Percentiles rank a stretch among this genome's conserved stretches.
Conservation (phyloP, 495 filamentous ascomycete species). For the Penicillium bovifimosum region DNA sequence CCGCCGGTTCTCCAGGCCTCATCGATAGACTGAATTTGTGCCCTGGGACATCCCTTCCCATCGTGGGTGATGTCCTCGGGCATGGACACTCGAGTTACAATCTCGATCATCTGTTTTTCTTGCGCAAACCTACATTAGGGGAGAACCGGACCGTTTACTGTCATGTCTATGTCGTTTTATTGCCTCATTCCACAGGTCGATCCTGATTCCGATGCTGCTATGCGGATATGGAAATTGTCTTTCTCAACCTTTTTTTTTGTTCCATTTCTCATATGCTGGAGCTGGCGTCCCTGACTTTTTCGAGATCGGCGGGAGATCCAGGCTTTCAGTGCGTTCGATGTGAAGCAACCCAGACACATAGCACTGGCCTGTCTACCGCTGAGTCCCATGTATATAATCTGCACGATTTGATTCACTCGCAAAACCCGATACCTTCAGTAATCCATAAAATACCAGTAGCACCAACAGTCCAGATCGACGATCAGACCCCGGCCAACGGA, state of each 20-base stretch:
- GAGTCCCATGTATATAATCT: conserved; percentile 10
- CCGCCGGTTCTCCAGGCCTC: conserved; percentile 27
- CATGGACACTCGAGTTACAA: conserved; percentile 2
- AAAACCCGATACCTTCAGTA: background rate
- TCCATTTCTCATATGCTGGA: background rate
- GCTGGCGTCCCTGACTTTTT: background rate
- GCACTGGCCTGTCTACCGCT: background rate
- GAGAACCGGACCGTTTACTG: conserved; percentile 16
- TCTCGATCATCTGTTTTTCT: conserved; percentile 8
- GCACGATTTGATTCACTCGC: background rate
- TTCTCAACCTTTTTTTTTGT: background rate
- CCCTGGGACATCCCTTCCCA: background rate
- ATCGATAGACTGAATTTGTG: conserved; percentile 26
- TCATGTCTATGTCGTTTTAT: conserved; percentile 17
- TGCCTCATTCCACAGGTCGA: conserved; percentile 2
- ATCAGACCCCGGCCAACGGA: background rate
- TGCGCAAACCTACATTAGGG: conserved; percentile 14
- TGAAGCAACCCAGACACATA: background rate
- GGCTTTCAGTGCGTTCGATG: background rate
- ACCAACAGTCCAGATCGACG: background rate
- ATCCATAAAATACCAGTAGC: background rate
- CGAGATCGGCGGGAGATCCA: background rate
- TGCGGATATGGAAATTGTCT: background rate
- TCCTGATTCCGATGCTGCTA: background rate
- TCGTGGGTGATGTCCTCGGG: background rate